phyloP scores from a whole-genome alignment of 805 yeast genomes.

The Saccharomycodes ludwigii region DNA sequence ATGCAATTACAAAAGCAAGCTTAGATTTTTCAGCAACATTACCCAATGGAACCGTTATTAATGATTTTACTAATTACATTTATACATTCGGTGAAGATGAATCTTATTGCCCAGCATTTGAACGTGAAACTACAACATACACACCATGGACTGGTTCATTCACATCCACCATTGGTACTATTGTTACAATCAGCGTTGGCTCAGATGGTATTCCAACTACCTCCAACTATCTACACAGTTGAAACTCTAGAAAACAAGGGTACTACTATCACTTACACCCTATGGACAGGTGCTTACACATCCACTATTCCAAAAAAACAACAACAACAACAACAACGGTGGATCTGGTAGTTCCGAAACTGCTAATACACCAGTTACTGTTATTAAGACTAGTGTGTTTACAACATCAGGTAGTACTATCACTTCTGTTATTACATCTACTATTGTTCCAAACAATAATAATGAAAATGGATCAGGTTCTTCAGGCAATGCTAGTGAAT shows the following conservation, averaged over 20 bases:
- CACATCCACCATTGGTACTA: too few species aligned
- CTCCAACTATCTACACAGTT: neutral
- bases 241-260: constrained; percentile 7
- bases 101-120: constrained; percentile 5
- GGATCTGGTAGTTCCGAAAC: too few species aligned
- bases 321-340: too few species aligned
- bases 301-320: too few species aligned
- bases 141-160: constrained; percentile 2
- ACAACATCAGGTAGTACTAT: too few species aligned
- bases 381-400: too few species aligned
- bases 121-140: constrained; percentile 9
- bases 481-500: too few species aligned
- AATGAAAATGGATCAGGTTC: too few species aligned
- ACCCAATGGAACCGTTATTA: constrained; percentile 9
- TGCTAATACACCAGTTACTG: too few species aligned
- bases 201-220: constrained; percentile 7
- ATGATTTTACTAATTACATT: constrained; percentile 6
- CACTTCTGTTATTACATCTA: too few species aligned
- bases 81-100: constrained; percentile 5
- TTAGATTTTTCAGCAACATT: constrained; percentile 5
- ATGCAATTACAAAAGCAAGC: constrained; percentile 6
- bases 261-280: constrained; percentile 9
- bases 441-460: too few species aligned
- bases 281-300: constrained; percentile 4
- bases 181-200: constrained; percentile 6